These are phyloP conservation scores for Coniochaeta sp. DNA, from an alignment of 2,329 filamentous ascomycete genomes.

Conservation along the genomic window DNA sequence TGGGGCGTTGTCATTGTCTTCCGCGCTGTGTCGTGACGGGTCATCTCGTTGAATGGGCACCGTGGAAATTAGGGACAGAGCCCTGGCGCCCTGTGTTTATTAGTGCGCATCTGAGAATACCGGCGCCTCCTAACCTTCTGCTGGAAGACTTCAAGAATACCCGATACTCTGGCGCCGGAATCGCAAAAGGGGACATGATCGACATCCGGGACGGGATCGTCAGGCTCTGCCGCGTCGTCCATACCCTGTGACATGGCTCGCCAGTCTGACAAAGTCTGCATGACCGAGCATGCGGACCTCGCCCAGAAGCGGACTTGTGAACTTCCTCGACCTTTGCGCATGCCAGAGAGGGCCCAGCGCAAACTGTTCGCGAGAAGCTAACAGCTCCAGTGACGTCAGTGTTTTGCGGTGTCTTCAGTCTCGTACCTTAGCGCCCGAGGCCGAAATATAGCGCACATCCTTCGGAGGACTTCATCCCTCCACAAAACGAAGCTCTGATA, in stretches of 20 bases:
- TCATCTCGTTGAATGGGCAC: neutral
- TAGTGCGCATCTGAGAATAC: neutral
- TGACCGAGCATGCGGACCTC: no score
- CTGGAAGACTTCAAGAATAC: neutral
- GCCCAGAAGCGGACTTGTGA: no score
- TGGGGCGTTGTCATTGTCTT: neutral
- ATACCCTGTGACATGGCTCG: no score
- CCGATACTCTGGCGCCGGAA: neutral
- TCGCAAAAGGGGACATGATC: neutral
- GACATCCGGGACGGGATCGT: neutral
- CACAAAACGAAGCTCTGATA: neutral
- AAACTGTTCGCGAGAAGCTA: no score
- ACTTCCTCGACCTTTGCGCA: no score
- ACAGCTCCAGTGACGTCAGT: neutral
- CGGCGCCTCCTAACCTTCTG: neutral
- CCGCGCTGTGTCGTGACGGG: no score
- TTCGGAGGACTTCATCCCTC: neutral
- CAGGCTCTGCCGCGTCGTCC: neutral
- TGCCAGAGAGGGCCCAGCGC: no score
- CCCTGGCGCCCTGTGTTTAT: neutral
- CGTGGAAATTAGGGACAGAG: neutral
- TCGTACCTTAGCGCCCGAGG: neutral
- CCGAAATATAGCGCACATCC: neutral
- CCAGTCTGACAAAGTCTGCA: no score
- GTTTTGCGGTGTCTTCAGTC: neutral